Base-by-base conservation (phyloP, 1,139 yeast genomes). In the Saccharomyces pastorianus region DNA sequence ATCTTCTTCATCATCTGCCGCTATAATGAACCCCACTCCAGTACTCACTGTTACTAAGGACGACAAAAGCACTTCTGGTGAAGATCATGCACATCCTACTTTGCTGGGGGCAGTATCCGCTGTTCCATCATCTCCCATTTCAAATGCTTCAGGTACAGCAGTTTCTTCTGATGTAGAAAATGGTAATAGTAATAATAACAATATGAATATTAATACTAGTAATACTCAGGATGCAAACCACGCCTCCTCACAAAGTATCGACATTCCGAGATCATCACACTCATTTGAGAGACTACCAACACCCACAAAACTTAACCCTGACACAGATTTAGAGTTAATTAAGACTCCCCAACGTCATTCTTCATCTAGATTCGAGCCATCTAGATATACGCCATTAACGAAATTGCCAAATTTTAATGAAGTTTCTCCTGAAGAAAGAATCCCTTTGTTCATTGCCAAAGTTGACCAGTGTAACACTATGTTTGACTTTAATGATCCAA, bases 401-500 rank as follows among this genome's bases (percentile, higher is more conserved):
- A 85, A 85, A 67, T 78, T 95, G 55, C 98, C 99, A 6, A 79
- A 82, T 54, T 91, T 93, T 67, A 95, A 89, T 62, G 97, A 91
- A 65, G 96, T 93, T 23, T 81, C 88, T 25, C 88, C 95, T 1
- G 90, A 85, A 60, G 93, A 88, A 66, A 90, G 90, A 63, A 81
- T 85, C 51, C 85, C 86, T 41, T 78, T 93, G 61, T 93, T 93
- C 66, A 74, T 91, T 54, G 87, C 86, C 64, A 93, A 93, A 67
- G 84, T 91, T 55, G 96, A 90, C 65, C 99, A 95, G 72, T 93
- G 99, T 76, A 89, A 88, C 69, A 83, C 90, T 47, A 83, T 93
- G 76, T 93, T 93, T 74, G 97, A 93, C 73, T 93, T 93, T 68
- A 82, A 83, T 66, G 98, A 93, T 71, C 96, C 98, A 6, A 86